These are phyloP conservation scores for Cercospora citrullina DNA, from an alignment of 2,329 filamentous ascomycete species.

Conservation along the genomic window DNA sequence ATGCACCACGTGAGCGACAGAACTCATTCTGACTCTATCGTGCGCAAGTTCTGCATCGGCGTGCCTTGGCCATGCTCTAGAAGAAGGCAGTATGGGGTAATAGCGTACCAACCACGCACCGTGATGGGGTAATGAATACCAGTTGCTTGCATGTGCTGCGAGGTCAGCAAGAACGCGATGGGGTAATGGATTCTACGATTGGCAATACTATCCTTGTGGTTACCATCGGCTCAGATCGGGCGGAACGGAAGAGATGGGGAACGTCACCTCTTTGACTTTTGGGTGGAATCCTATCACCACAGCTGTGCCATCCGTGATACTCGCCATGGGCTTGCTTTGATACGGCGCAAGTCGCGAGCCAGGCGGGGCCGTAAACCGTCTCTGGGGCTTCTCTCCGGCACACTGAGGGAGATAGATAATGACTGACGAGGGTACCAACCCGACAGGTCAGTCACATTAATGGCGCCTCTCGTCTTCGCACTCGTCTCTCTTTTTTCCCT, in stretches of 20 bases:
- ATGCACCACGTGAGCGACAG: neutral
- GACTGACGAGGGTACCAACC: conserved; percentile 6
- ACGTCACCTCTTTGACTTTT: conserved; percentile 16
- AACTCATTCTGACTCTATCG: neutral
- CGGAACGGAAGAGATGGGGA: conserved; percentile 12
- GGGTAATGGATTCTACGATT: conserved; percentile 16
- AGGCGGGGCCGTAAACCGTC: conserved; percentile 13
- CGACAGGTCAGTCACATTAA: neutral
- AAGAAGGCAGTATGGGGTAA: neutral
- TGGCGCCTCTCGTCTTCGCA: conserved; percentile 4
- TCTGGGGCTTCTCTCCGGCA: conserved; percentile 17
- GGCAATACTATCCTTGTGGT: conserved; percentile 14
- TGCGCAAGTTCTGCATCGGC: neutral
- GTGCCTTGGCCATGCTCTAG: neutral
- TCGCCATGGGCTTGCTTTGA: conserved; percentile 4
- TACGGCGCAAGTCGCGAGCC: conserved; percentile 3
- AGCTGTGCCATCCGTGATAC: neutral
- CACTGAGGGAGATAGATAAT: conserved; percentile 6
- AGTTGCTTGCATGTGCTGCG: neutral
- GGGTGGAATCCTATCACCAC: conserved; percentile 14
- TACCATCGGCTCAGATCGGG: conserved; percentile 18
- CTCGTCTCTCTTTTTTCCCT: conserved; percentile 11
- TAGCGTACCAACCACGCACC: neutral
- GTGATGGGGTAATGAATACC: conserved; percentile 13
- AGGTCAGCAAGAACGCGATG: conserved; percentile 7